Percentiles rank a stretch among this genome's conserved stretches.
Conservation (phyloP, 2,329 filamentous ascomycete genomes). For the Chalaropsis thielavioides region DNA sequence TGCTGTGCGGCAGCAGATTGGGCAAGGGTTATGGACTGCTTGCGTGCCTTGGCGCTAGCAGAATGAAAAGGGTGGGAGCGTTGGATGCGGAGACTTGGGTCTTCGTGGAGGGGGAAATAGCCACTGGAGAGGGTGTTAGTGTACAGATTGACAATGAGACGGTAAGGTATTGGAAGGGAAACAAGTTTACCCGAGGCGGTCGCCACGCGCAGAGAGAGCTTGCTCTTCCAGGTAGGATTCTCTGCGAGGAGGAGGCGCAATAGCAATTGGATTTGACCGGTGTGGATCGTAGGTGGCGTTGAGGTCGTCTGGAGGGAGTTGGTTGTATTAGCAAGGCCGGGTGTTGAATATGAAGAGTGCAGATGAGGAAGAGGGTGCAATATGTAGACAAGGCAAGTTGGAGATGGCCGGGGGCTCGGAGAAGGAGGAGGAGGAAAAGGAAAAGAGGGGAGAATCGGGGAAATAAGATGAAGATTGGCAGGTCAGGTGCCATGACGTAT, state of each 20-base stretch:
- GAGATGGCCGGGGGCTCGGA: not conserved
- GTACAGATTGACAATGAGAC: not conserved
- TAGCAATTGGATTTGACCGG: slow-evolving; percentile 34
- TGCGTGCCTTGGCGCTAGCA: slow-evolving; percentile 15
- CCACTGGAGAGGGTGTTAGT: slow-evolving; percentile 29
- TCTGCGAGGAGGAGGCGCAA: slow-evolving; percentile 23
- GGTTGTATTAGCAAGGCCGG: not conserved
- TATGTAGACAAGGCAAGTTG: not conserved
- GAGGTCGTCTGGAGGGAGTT: not conserved
- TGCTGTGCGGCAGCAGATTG: slow-evolving; percentile 11
- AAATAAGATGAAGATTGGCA: not conserved
- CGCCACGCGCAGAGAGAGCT: slow-evolving; percentile 40
- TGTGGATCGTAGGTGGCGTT: slow-evolving; percentile 22
- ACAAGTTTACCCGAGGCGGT: slow-evolving; percentile 40
- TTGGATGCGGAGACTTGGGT: slow-evolving; percentile 33
- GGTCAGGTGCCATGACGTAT: not conserved
- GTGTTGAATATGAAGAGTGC: not conserved
- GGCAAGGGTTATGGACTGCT: slow-evolving; percentile 16
- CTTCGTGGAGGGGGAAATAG: slow-evolving; percentile 47
- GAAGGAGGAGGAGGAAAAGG: not conserved
- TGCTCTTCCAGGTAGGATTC: slow-evolving; percentile 25
- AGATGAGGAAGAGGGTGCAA: not conserved
- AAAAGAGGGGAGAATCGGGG: not conserved
- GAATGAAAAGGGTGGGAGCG: slow-evolving; percentile 38
- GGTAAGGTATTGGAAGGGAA: not conserved